Evolutionary conservation across 495 filamentous ascomycete genomes (phyloP), one percentile per base, ranked within the genome.

Genomic region (Entonaema liquescens): DNA sequence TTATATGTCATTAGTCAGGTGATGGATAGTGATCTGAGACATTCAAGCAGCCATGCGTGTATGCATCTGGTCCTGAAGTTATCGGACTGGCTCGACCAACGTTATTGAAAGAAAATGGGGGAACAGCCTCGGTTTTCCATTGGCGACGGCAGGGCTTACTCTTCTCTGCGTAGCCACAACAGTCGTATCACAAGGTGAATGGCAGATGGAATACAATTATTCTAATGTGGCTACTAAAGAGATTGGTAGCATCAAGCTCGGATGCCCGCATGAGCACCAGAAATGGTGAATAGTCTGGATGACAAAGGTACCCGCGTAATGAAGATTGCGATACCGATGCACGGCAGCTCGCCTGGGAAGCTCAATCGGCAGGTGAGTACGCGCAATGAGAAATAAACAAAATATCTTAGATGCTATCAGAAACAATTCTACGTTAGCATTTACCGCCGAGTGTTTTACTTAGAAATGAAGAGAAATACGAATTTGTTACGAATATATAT

Each of bases 31-130:
- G 65, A 64, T 68, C 70, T 68, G 61, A 73, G 70, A 73, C 70
- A 73, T 73, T 58, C 57, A 68, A 68, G 70, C 70, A 73, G 62
- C 70, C 65, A 73, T 73, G 70, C 65, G 65, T 68, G 59, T 68
- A 65, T 73, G 70, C 70, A 65, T 68, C 70, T 65, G 65, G 56
- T 73, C 28, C 44, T 65, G 57, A 68, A 59, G 60, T 52, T 49
- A 40, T 61, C 57, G 56, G 56, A 50, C 55, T 60, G 52, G 65
- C 26, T 73, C 35, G 57, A 52, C 56, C 58, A 65, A 58, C 61
- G 47, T 65, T 62, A 44, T 62, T 68, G 57, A 49, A 68, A 62
- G 50, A 53, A 59, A 61, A 65, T 59, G 60, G 70, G 57, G 53
- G 65, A 57, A 47, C 50, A 62, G 40, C 47, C 50, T 62, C 9